A percentile compares a stretch with the other conserved stretches of the same genome.
phyloP scores from a whole-genome alignment of 352 stramenopile genomes.

The Globisporangium irregulare region DNA sequence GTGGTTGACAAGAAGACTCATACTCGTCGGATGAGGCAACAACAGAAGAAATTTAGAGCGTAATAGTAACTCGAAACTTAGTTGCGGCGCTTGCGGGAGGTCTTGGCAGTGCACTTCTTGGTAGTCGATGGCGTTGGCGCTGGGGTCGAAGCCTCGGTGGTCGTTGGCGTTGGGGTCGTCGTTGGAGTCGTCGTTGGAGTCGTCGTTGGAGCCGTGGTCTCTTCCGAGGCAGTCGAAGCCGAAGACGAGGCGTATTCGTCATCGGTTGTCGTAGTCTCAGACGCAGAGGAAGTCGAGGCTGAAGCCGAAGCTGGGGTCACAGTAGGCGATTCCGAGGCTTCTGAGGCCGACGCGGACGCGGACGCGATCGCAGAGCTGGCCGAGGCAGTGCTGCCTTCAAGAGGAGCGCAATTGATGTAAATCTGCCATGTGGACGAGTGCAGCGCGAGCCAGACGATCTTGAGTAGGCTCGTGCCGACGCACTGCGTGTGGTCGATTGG shows the following conservation, averaged over 20 bases:
- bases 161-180: conserved; percentile 12
- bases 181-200: neutral
- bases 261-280: neutral
- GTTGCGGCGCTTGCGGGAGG: too few relatives aligned
- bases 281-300: neutral
- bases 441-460: too few relatives aligned
- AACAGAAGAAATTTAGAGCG: too few relatives aligned
- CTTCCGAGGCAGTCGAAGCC: neutral
- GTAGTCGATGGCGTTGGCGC: conserved; percentile 18
- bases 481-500: too few relatives aligned
- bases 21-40: too few relatives aligned
- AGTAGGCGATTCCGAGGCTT: conserved; percentile 9
- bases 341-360: neutral
- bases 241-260: neutral
- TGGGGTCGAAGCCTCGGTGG: conserved; percentile 11
- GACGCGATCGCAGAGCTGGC: conserved; percentile 12
- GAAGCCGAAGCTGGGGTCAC: neutral
- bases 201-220: neutral
- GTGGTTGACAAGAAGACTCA: too few relatives aligned
- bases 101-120: conserved; percentile 3
- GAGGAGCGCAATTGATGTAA: too few relatives aligned
- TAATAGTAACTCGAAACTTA: too few relatives aligned
- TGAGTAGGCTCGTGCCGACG: too few relatives aligned
- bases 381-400: neutral
- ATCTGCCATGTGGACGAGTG: too few relatives aligned